Base-by-base conservation (phyloP, 2,329 filamentous ascomycete genomes). In the Lecanosticta acicola region DNA sequence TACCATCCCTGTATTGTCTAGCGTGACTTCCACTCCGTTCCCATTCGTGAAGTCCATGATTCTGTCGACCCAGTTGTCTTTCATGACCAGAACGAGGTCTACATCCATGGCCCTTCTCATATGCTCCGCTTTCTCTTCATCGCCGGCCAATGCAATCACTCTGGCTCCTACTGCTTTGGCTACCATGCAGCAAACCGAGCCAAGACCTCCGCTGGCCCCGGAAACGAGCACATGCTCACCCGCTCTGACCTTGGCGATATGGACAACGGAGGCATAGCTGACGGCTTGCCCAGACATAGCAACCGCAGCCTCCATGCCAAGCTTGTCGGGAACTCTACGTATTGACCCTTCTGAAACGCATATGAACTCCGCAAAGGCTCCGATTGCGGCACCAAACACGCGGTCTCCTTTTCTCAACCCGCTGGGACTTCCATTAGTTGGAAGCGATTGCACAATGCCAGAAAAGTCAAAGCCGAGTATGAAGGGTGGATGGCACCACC, bases 381-480 rank as follows among this genome's bases (percentile, higher is more conserved):
- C 79, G 1, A 72, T 62, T 2, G 61, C 55, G 10, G 71, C 66
- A 7, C 78, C 79, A 54, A 79, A 81, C 19, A 82, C 76, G 13
- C 68, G 64, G 36, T 77, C 72, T 4, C 77, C 78, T 3, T 64
- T 64, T 17, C 59, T 58, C 48, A 76, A 72, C 0, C 26, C 40
- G 16, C 24, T 42, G 20, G 42, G 46, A n/a, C 21, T 39, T 13
- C 46, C 47, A 16, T 33, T 41, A 3, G 59, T 16, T 0, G 72
- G 68, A 0, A 70, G 59, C 2, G 63, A 63, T 26, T 71, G 49
- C 1, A 82, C 66, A 2, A 71, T 65, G n/a, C 78, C 79, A 1
- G 77, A 68, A 55, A 81, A 82, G 58, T 82, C 78, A n/a, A 76
- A 75, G 10, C 79, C 79, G 0, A 81, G 69, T 1, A 70, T 72